These are phyloP conservation scores for Begonia masoniana DNA, from an alignment of 306 rosid genomes.

Conservation along the genomic window DNA sequence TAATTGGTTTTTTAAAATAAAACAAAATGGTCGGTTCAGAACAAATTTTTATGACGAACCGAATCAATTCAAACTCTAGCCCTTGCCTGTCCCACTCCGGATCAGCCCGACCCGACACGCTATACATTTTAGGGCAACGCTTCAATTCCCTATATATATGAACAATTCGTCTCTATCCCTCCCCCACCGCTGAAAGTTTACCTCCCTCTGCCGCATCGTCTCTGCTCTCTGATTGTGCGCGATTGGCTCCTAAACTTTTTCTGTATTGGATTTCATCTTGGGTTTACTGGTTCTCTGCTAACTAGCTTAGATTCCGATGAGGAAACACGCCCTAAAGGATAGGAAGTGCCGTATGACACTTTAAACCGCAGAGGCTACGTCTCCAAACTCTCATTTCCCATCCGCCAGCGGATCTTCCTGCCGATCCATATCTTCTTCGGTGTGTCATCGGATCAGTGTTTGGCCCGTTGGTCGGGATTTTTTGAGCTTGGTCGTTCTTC, in stretches of 20 bases:
- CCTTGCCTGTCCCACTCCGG: no score
- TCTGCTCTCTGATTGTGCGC: background rate
- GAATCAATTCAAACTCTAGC: no score
- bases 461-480: constrained; percentile 18
- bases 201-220: no score
- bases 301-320: constrained; percentile 29
- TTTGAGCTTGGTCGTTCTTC: background rate
- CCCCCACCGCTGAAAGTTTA: no score
- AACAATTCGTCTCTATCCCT: background rate
- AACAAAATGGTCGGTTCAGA: no score
- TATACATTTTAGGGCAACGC: no score
- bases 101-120: no score
- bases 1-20: no score
- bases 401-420: constrained; percentile 10
- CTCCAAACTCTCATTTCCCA: constrained; percentile 9
- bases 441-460: constrained; percentile 5
- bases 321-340: constrained; percentile 59
- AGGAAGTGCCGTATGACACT: constrained; percentile 99
- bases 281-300: no score
- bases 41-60: no score
- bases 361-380: constrained; percentile 29
- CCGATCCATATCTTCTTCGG: constrained; percentile 12
- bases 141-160: background rate
- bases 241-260: no score
- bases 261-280: background rate